Conservation (phyloP, 140 eudicot genomes). For the Flaveria floridana region DNA sequence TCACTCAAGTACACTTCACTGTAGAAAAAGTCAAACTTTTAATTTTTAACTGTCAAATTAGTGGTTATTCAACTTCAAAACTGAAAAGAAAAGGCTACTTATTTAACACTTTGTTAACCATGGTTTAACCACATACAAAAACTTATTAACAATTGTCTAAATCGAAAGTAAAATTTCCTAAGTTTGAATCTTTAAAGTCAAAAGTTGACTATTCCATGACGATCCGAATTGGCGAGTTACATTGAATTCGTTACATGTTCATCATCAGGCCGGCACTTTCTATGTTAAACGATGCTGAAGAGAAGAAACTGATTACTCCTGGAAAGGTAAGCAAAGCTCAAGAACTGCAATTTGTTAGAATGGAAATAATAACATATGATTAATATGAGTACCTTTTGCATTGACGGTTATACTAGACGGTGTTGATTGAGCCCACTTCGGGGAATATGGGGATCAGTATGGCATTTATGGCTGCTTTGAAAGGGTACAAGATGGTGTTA, state of each 20-base stretch:
- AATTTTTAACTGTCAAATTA: background rate
- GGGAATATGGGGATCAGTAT: conserved; percentile 98
- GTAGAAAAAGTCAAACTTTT: background rate
- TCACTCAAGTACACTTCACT: background rate
- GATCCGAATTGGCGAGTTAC: background rate
- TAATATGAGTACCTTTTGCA: background rate
- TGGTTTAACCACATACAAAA: background rate
- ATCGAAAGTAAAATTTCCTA: background rate
- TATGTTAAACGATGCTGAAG: conserved; percentile 87
- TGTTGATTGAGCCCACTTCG: conserved; percentile 91
- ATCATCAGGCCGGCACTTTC: conserved; percentile 71
- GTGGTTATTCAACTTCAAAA: background rate
- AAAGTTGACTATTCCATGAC: background rate
- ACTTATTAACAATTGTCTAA: background rate
- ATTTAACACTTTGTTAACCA: background rate
- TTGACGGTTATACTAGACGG: conserved; percentile 54
- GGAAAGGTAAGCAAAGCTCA: conserved; percentile 56
- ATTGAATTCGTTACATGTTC: background rate
- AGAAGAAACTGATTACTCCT: conserved; percentile 75
- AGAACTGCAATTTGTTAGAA: background rate
- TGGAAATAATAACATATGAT: background rate
- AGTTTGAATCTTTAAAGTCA: background rate
- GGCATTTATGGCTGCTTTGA: conserved; percentile 98
- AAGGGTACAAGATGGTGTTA: conserved; percentile 94
- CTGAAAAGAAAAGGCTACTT: background rate